phyloP scores from a whole-genome alignment of 345 rosid species.

The Balakata baccata region DNA sequence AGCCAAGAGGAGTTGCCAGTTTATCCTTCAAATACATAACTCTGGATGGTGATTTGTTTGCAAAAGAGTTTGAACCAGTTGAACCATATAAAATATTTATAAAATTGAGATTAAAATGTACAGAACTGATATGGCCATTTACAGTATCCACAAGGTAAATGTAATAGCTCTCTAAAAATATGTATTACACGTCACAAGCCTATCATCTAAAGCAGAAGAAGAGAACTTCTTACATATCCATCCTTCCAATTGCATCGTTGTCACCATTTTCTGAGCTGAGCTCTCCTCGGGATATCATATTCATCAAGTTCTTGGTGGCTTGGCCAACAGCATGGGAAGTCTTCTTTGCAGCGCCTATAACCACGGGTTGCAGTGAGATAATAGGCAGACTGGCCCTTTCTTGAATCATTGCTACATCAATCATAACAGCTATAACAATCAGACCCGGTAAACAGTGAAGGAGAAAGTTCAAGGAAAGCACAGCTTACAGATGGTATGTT shows the following conservation, averaged over 20 bases:
- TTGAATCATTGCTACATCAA: conserved; percentile 73
- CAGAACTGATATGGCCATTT: too few relatives aligned
- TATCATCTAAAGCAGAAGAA: neutral
- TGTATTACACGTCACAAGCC: neutral
- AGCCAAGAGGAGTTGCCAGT: too few relatives aligned
- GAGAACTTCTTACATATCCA: conserved; percentile 32
- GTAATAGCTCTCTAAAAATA: conserved; percentile 6
- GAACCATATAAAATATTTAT: too few relatives aligned
- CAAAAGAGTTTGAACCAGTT: conserved; percentile 21
- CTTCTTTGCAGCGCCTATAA: conserved; percentile 74
- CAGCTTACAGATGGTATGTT: conserved; percentile 73
- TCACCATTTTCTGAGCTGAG: conserved; percentile 31
- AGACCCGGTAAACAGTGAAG: neutral
- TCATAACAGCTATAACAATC: conserved; percentile 2
- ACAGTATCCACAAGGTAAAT: neutral
- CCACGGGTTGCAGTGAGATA: conserved; percentile 74
- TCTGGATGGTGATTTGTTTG: neutral
- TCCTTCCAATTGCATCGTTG: conserved; percentile 32
- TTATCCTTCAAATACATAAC: too few relatives aligned
- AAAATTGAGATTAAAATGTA: too few relatives aligned
- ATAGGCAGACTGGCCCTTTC: conserved; percentile 82
- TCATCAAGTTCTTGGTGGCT: conserved; percentile 71
- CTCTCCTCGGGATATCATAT: conserved; percentile 56
- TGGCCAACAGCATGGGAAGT: conserved; percentile 73
- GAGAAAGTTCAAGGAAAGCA: neutral